These are phyloP conservation scores for Xanthoceras sorbifolium DNA, from an alignment of 345 rosid species.

Conservation along the genomic window DNA sequence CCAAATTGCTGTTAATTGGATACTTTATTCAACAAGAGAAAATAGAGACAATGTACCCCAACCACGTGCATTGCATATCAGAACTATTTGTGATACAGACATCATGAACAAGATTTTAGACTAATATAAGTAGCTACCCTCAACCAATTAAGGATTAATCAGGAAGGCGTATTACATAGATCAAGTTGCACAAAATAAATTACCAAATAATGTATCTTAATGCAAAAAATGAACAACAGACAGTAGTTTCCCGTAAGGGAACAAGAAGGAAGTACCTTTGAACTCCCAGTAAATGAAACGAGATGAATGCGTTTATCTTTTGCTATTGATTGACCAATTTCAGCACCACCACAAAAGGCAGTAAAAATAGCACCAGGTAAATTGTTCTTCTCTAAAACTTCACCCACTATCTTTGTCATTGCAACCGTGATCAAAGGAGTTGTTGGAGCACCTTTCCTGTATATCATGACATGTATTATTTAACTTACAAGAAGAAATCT, in stretches of 20 bases:
- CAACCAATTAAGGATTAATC: neutral
- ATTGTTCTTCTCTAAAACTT: slow-evolving; percentile 82
- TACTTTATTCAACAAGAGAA: neutral
- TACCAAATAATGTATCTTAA: neutral
- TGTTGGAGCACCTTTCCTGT: slow-evolving; percentile 98
- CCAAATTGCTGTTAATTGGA: neutral
- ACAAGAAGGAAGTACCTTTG: slow-evolving; percentile 54
- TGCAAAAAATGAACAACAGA: neutral
- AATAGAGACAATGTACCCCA: neutral
- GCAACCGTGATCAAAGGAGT: slow-evolving; percentile 96
- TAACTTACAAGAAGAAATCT: neutral
- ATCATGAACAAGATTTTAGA: neutral
- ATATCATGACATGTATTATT: slow-evolving; percentile 4
- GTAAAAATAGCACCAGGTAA: slow-evolving; percentile 94
- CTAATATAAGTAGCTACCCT: neutral
- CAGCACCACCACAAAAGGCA: slow-evolving; percentile 91
- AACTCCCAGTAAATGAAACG: slow-evolving; percentile 94
- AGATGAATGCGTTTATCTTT: slow-evolving; percentile 79
- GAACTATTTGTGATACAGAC: neutral
- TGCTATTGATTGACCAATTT: slow-evolving; percentile 89
- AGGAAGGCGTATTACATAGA: neutral
- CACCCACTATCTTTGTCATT: slow-evolving; percentile 81
- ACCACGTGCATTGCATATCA: neutral
- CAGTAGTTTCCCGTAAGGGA: neutral
- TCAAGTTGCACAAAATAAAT: neutral